These are phyloP conservation scores for Cubamyces sp. DNA, from an alignment of 768 basidiomycete species.

Conservation along the genomic window DNA sequence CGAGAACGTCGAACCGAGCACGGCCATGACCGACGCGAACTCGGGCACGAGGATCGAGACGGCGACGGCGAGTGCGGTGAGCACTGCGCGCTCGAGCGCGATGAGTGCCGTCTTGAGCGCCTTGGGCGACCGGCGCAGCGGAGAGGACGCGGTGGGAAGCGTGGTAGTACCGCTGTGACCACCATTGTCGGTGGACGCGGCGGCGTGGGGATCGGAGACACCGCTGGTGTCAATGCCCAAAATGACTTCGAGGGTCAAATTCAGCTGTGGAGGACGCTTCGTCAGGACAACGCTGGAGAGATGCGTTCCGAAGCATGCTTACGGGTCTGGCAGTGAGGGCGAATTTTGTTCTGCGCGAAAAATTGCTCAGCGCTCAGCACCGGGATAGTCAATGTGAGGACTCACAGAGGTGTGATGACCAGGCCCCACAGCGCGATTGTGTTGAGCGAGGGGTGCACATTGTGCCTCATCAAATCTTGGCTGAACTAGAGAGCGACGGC, in stretches of 20 bases:
- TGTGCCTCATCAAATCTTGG: slow-evolving; percentile 72
- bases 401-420: slow-evolving; percentile 75
- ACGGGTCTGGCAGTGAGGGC: slow-evolving; percentile 83
- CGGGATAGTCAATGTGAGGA: slow-evolving; percentile 6
- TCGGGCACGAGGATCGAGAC: slow-evolving; percentile 80
- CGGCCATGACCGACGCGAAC: slow-evolving; percentile 85
- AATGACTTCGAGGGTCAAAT: slow-evolving; percentile 78
- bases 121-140: slow-evolving; percentile 33
- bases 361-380: slow-evolving; percentile 6
- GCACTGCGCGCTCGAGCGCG: slow-evolving; percentile 56
- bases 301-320: slow-evolving; percentile 33
- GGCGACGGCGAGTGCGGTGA: slow-evolving; percentile 62
- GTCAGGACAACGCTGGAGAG: neutral
- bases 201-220: slow-evolving; percentile 34
- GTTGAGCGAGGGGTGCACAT: slow-evolving; percentile 74
- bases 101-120: slow-evolving; percentile 46
- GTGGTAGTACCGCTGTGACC: neutral
- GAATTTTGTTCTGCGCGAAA: slow-evolving; percentile 72
- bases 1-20: slow-evolving; percentile 89
- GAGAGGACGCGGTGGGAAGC: slow-evolving; percentile 17
- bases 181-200: neutral
- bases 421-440: slow-evolving; percentile 83
- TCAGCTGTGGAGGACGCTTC: slow-evolving; percentile 53
- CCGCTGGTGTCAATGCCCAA: slow-evolving; percentile 62
- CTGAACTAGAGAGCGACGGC: slow-evolving; percentile 66